Conservation (phyloP, 495 filamentous ascomycete species). For the Cercophora scortea region DNA sequence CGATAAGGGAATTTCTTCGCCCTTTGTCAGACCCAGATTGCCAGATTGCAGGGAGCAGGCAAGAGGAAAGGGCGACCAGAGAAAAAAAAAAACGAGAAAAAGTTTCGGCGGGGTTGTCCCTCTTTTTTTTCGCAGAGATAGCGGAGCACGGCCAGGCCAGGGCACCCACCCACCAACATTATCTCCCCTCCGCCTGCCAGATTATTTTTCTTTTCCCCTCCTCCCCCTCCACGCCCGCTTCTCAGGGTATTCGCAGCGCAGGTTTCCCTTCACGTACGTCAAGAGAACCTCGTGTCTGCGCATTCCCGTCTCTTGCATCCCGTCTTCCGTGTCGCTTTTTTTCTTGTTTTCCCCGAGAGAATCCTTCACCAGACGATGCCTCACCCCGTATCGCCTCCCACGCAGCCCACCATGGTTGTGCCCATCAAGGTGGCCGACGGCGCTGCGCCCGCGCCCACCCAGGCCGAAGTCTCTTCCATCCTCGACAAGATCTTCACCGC, state of each 20-base stretch:
- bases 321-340: background rate
- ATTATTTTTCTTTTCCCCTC: background rate
- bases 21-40: too few relatives aligned
- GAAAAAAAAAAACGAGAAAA: background rate
- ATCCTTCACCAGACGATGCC: constrained; percentile 10
- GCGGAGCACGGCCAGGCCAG: background rate
- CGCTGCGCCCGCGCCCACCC: constrained; percentile 50
- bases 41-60: background rate
- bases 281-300: too few relatives aligned
- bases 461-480: constrained; percentile 64
- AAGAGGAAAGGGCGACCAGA: background rate
- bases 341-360: background rate
- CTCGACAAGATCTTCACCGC: constrained; percentile 70
- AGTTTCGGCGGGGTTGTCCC: background rate
- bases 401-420: constrained; percentile 18
- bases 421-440: constrained; percentile 25
- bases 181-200: background rate
- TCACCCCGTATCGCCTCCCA: constrained; percentile 14
- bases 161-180: background rate
- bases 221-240: too few relatives aligned
- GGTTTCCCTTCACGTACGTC: background rate
- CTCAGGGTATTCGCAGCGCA: background rate
- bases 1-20: background rate
- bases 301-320: background rate
- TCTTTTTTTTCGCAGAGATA: too few relatives aligned